Evolutionary conservation across 2,329 filamentous ascomycete genomes (phyloP), one percentile per base, ranked within the genome.

Genomic region (Penicillium crustosum): DNA sequence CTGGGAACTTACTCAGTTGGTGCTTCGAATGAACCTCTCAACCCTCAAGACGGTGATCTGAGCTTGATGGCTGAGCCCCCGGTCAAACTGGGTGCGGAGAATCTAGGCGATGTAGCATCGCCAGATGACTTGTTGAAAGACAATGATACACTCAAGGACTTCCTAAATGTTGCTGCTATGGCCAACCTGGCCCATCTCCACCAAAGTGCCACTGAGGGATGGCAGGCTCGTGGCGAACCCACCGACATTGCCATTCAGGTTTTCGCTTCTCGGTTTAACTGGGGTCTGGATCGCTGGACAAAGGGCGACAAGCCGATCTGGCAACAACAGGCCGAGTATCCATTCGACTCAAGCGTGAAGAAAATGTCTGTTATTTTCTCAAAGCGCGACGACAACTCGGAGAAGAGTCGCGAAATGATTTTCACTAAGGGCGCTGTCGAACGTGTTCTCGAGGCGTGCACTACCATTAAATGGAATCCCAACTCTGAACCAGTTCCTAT

Each of bases 191-290:
- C 87, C 2, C 81, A 81, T 35, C 82, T 89, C 4, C 82, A 86
- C 60, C 77, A 84, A 60, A 77, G 76, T 13, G 76, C 84, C 15
- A 73, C 79, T 19, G 74, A 78, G 3, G 75, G 80, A 53, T 89
- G 87, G 87, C 79, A 83, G 55, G 85, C 83, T 29, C 82, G 85
- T 48, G 87, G 86, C 42, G 86, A 89, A 62, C 86, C 86, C 0
- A 90, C 88, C 1, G 88, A 91, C 65, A 89, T 91, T 59, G 88
- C 88, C 2, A 88, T 91, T 45, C 87, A 90, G 64, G 88, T 91
- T 0, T 89, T 91, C 68, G 86, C 87, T 9, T 84, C 82, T 42
- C 84, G 88, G 13, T 91, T 91, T 69, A 77, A 84, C 55, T 85
- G 84, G 80, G 86, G 86, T 59, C 80, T 83, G 9, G 76, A 80